These are phyloP conservation scores for Fusarium sp. DNA, from an alignment of 2,329 filamentous ascomycete species.

Conservation along the genomic window DNA sequence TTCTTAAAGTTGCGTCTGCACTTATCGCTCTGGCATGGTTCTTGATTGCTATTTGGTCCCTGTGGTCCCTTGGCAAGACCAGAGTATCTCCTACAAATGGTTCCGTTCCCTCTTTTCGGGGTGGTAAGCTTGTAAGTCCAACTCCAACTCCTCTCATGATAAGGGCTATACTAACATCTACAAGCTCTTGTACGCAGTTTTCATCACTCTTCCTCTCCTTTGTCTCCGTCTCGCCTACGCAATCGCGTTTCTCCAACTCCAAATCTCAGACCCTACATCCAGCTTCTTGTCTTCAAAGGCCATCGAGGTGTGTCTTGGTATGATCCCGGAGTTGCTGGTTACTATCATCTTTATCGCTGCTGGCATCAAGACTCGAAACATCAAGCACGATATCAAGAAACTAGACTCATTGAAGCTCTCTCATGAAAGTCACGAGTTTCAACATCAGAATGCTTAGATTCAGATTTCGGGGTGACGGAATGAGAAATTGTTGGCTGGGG, in stretches of 20 bases:
- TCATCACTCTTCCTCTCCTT: slow-evolving; percentile 10
- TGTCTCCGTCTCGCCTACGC: slow-evolving; percentile 10
- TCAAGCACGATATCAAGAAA: slow-evolving; percentile 15
- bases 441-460: background rate
- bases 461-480: too few relatives aligned
- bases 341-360: slow-evolving; percentile 5
- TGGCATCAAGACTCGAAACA: slow-evolving; percentile 1
- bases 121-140: slow-evolving; percentile 4
- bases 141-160: too few relatives aligned
- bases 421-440: slow-evolving; percentile 3
- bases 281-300: slow-evolving; percentile 15
- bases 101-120: background rate
- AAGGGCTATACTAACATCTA: background rate
- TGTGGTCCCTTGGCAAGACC: slow-evolving; percentile 15
- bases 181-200: slow-evolving; percentile 18
- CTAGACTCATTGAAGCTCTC: background rate
- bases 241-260: slow-evolving; percentile 9
- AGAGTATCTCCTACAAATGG: background rate
- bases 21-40: slow-evolving; percentile 15
- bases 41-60: slow-evolving; percentile 1
- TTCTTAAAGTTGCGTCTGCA: slow-evolving; percentile 7
- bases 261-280: slow-evolving; percentile 7
- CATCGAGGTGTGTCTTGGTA: slow-evolving; percentile 4
- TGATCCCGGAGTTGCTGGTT: slow-evolving; percentile 9
- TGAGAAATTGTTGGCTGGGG: too few relatives aligned